A percentile compares a stretch with the other conserved stretches of the same genome.
These are phyloP conservation scores for Beverwykella pulmonaria DNA, from an alignment of 495 filamentous ascomycete species.

Conservation along the genomic window DNA sequence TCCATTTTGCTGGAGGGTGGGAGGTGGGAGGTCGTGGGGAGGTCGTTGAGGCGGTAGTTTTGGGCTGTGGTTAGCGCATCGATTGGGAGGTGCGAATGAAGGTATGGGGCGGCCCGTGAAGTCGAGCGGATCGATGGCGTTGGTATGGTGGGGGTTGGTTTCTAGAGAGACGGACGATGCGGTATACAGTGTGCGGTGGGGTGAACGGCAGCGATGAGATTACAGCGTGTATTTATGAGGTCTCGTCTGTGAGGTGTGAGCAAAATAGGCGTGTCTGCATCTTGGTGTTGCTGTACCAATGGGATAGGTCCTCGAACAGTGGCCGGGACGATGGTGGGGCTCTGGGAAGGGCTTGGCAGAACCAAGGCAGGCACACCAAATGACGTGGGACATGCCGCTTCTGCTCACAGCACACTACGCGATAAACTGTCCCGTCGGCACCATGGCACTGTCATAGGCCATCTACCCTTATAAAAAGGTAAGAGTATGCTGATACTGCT, in stretches of 20 bases:
- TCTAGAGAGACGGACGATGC: too few species aligned
- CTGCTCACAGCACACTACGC: background rate
- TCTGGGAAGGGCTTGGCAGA: background rate
- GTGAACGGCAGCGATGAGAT: too few species aligned
- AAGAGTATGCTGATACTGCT: background rate
- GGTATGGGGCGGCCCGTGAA: background rate
- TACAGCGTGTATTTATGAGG: too few species aligned
- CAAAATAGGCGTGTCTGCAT: too few species aligned
- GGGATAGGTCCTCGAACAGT: background rate
- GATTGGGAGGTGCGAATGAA: background rate
- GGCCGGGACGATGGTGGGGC: background rate
- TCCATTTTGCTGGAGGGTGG: conserved; percentile 32
- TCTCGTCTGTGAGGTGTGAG: too few species aligned
- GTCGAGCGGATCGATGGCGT: background rate
- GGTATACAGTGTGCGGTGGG: too few species aligned
- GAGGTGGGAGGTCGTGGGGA: background rate
- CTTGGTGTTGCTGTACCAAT: too few species aligned
- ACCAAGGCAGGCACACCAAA: background rate
- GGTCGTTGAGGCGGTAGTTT: background rate
- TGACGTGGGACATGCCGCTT: too few species aligned
- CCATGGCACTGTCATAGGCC: background rate
- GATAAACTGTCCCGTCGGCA: background rate
- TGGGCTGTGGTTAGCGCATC: background rate
- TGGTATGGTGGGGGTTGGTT: background rate
- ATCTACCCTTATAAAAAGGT: background rate